Base-by-base conservation (phyloP, 441 rosid species). In the Aquilaria agallochum region DNA sequence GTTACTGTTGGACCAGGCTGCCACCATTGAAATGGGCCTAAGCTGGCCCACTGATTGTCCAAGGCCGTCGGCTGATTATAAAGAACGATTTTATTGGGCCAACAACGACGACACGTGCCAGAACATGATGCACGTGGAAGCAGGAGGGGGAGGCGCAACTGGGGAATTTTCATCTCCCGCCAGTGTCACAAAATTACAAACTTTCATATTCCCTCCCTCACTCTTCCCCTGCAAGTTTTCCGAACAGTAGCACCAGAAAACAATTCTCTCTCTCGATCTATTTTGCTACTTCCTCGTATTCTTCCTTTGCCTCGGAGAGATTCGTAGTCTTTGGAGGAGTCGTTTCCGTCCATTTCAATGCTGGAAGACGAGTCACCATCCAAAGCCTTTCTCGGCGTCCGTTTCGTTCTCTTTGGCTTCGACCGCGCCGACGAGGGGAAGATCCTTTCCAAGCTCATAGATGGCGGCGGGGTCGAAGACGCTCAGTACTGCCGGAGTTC, bases 361-460 rank as follows among this genome's bases (percentile, higher is more conserved):
- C 34, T 63, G 70, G 86, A 78, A 14, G 58, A 66, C 12, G 49
- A 59, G 42, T 58, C 68, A 55, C 67, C 79, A 14, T 68, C 87
- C 46, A 78, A 69, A 59, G 58, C 83, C 62, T 90, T 92, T 75
- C 53, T 69, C 14, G 92, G 93, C 63, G 76, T 92, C 62, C 79
- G 83, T 61, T 92, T 95, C 77, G 72, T 76, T 53, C 90, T 95
- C 62, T 66, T 67, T 51, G 96, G 98, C 50, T 84, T 95, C 80
- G 83, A 84, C 51, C 59, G 83, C 60, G 20, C 67, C 66, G 60
- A 31, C 33, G 81, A 57, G 40, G 68, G 63, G 70, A 44, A 77
- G 73, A 96, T 83, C 4, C 12, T n/a, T 1, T 9, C 10, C 2
- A 95, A 88, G 98, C 95, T 88, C 48, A n/a, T 81, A 54, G 70